These are phyloP conservation scores for Colletotrichum sp. DNA, from an alignment of 2,329 filamentous ascomycete species.

Conservation along the genomic window DNA sequence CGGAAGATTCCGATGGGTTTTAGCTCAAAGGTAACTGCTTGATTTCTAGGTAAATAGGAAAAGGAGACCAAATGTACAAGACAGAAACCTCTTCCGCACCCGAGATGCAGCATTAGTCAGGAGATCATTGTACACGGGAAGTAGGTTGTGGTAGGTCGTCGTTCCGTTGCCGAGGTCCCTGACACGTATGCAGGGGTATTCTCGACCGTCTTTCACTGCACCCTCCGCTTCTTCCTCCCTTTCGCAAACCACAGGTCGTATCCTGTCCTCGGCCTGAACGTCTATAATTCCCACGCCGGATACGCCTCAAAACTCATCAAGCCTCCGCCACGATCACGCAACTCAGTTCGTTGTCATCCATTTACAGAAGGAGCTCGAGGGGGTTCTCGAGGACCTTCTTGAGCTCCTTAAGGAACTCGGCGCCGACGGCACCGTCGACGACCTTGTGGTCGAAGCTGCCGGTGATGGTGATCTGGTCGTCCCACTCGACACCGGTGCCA, in stretches of 20 bases:
- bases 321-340: background rate
- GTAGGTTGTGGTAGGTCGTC: slow-evolving; percentile 31
- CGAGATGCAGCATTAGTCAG: slow-evolving; percentile 44
- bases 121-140: slow-evolving; percentile 47
- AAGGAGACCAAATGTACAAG: slow-evolving; percentile 33
- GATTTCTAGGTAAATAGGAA: slow-evolving; percentile 26
- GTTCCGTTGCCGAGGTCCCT: slow-evolving; percentile 6
- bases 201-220: slow-evolving; percentile 8
- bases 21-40: slow-evolving; percentile 23
- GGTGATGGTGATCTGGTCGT: slow-evolving; percentile 95
- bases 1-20: background rate
- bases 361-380: slow-evolving; percentile 87
- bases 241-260: slow-evolving; percentile 11
- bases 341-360: background rate
- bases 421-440: slow-evolving; percentile 93
- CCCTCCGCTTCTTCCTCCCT: slow-evolving; percentile 15
- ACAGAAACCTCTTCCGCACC: slow-evolving; percentile 30
- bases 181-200: slow-evolving; percentile 8
- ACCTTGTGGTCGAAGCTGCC: slow-evolving; percentile 99
- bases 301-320: slow-evolving; percentile 15
- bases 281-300: slow-evolving; percentile 13
- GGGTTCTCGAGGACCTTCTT: slow-evolving; percentile 99
- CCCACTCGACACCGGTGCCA: slow-evolving; percentile 82
- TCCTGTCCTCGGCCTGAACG: slow-evolving; percentile 10
- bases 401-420: slow-evolving; percentile 94